Percentiles rank a stretch among this genome's conserved stretches.
Evolutionary conservation across 306 rosid genomes (phyloP).

Genomic region (Quercus rubra): DNA sequence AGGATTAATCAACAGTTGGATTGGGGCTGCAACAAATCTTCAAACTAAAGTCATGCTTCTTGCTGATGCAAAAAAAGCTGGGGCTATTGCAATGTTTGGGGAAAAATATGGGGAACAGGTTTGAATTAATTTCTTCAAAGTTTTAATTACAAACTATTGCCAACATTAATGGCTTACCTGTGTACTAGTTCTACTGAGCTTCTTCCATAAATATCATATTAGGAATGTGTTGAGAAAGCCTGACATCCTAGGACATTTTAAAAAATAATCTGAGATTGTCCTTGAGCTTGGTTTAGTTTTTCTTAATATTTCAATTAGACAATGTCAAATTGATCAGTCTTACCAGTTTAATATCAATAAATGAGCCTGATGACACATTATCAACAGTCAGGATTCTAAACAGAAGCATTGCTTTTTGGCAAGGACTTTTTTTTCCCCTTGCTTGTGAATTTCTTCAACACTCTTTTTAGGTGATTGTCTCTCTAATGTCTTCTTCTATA

Average conservation of each 20-base stretch:
- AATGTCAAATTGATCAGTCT: background rate
- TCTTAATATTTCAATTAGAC: background rate
- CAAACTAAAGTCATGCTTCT: constrained; percentile 90
- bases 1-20: constrained; percentile 70
- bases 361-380: background rate
- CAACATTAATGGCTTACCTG: constrained; percentile 4
- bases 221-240: background rate
- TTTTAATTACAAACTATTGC: background rate
- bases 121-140: constrained; percentile 20
- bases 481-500: background rate
- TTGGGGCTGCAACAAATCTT: constrained; percentile 66
- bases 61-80: constrained; percentile 77
- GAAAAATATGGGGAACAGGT: constrained; percentile 97
- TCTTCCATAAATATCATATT: constrained; percentile 12
- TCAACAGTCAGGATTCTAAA: background rate
- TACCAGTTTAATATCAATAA: background rate
- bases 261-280: background rate
- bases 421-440: background rate
- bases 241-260: background rate
- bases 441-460: background rate
- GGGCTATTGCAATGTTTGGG: constrained; percentile 97
- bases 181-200: constrained; percentile 6
- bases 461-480: background rate
- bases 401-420: background rate
- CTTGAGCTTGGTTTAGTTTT: background rate